Evolutionary conservation across 1,284 basidiomycete genomes (phyloP).

Genomic region (Tylopilus orsonianus): DNA sequence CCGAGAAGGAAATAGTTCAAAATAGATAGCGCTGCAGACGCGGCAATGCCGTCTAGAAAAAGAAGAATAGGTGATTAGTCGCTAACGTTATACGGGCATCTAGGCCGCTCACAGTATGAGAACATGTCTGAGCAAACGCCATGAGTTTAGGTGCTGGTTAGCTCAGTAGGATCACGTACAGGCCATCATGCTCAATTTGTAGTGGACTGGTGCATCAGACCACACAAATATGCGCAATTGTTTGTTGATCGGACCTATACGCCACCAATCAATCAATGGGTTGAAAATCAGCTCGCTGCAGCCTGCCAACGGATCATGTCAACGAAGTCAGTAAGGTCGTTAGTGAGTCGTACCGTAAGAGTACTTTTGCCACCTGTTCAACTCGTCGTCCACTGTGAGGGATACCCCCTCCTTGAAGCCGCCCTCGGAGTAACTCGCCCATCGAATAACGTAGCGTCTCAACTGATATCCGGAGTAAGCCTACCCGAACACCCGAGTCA

Average conservation of each 20-base stretch:
- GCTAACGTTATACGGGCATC: constrained; percentile 10
- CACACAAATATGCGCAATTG: constrained; percentile 76
- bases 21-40: constrained; percentile 60
- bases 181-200: constrained; percentile 76
- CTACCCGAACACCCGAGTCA: neutral
- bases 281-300: constrained; percentile 76
- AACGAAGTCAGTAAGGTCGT: neutral
- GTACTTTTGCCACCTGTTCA: constrained; percentile 88
- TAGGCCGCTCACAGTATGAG: constrained; percentile 59
- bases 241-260: constrained; percentile 71
- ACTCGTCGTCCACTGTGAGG: constrained; percentile 75
- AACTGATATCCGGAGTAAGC: constrained; percentile 34
- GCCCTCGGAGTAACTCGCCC: constrained; percentile 80
- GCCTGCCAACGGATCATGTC: constrained; percentile 25
- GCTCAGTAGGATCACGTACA: constrained; percentile 52
- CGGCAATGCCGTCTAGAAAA: constrained; percentile 68
- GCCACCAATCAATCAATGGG: constrained; percentile 71
- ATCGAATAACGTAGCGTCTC: constrained; percentile 74
- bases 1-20: constrained; percentile 76
- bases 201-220: constrained; percentile 75
- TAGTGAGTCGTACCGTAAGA: constrained; percentile 70
- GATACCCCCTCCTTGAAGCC: constrained; percentile 88
- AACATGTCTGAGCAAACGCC: constrained; percentile 64
- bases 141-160: constrained; percentile 5
- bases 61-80: neutral